Base-by-base conservation (phyloP, 495 filamentous ascomycete species). In the Neurospora sp. region DNA sequence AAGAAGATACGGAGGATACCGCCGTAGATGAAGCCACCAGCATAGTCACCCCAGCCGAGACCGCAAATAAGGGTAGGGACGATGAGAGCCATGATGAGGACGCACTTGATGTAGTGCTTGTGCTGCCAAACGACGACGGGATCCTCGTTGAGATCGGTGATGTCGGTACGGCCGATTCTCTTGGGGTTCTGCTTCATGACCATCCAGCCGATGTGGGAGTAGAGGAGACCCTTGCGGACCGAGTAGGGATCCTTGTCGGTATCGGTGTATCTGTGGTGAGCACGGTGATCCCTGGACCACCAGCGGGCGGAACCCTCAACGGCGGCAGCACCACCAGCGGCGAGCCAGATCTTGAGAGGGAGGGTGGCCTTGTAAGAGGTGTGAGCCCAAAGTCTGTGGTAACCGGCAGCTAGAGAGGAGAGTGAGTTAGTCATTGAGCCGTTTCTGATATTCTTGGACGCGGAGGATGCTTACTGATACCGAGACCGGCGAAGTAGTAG, bases 221-320 rank as follows among this genome's bases (percentile, higher is more conserved):
- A 99, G 77, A 96, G 83, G 37, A 97, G 88, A 74, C 96, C 96
- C 90, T 99, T 99, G 84, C 96, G 93, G 75, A 99, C 96, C 70
- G 93, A 96, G 87, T 98, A 99, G 35, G 96, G 96, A 79, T 99
- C 96, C 86, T 99, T 98, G 70, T 97, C 92, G 78, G 96, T 99
- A 78, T 98, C 96, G 86, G 96, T 99, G 81, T 97, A 98, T 76
- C 96, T 91, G 86, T 99, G 96, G 84, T 99, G 96, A 77, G 96
- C 93, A 73, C 96, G 92, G 86, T 99, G 96, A 80, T 93, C 94
- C 75, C 93, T 90, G 73, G 93, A 91, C 96, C 96, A 99, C 96
- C 96, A 99, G 77, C 96, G 87, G 78, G 97, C 92, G 69, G 93
- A 97, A 72, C 96, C 96, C 79, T 99, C 92, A 70, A 98, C 96